Evolutionary conservation across 1,284 basidiomycete genomes (phyloP).

Genomic region (Apiotrichum laibachii): DNA sequence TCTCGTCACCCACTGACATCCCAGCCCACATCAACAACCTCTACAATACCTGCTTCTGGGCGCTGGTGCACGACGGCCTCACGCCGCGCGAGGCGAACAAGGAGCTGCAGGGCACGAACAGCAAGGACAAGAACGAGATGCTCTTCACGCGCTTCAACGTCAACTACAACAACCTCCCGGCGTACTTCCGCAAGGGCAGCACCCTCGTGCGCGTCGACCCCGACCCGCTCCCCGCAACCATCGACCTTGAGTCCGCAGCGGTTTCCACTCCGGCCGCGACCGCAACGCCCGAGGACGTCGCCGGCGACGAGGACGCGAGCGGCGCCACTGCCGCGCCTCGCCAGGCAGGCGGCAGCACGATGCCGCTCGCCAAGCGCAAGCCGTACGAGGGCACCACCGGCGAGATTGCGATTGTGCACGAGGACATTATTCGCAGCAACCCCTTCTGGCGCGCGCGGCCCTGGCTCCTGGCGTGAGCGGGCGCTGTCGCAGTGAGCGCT

Average conservation of each 20-base stretch:
- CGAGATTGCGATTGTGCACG: conserved; percentile 63
- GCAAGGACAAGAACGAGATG: conserved; percentile 87
- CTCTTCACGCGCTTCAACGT: conserved; percentile 75
- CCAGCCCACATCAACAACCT: conserved; percentile 96
- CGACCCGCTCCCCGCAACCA: conserved; percentile 7
- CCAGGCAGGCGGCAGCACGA: conserved; percentile 1
- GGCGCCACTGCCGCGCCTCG: background rate
- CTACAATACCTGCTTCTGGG: conserved; percentile 96
- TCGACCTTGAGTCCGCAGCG: conserved; percentile 3
- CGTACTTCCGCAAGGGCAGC: conserved; percentile 81
- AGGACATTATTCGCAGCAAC: conserved; percentile 76
- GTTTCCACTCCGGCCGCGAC: background rate
- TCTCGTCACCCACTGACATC: background rate
- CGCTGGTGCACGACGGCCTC: conserved; percentile 75
- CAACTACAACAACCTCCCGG: conserved; percentile 79
- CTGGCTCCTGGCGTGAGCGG: conserved; percentile 43
- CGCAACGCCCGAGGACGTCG: background rate
- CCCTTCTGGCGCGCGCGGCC: conserved; percentile 66
- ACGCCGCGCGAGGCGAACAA: conserved; percentile 79
- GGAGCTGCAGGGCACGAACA: conserved; percentile 76
- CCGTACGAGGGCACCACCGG: conserved; percentile 49
- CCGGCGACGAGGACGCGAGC: background rate
- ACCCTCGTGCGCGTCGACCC: conserved; percentile 62
- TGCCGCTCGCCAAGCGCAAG: conserved; percentile 45
- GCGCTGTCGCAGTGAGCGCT: too few species aligned